Percentiles rank a stretch among this genome's conserved stretches.
Conservation (phyloP, 2,329 filamentous ascomycete species). For the Penicillium fuscoglaucum region DNA sequence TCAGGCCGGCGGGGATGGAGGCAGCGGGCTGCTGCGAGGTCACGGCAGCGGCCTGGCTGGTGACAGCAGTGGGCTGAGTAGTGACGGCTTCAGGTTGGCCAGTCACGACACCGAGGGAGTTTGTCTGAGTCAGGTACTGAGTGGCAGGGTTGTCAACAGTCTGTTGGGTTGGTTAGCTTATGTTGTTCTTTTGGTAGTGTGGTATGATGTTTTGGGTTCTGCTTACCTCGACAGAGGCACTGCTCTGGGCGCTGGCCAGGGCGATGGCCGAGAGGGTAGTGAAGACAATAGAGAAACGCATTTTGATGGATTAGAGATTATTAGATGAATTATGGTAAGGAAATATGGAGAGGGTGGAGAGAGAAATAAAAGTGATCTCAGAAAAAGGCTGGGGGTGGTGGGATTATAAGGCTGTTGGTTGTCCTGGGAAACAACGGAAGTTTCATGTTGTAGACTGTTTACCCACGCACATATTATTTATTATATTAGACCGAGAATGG, state of each 20-base stretch:
- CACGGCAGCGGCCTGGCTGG: slow-evolving; percentile 32
- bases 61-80: slow-evolving; percentile 34
- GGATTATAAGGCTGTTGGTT: slow-evolving; percentile 10
- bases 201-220: neutral
- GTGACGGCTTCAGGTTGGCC: slow-evolving; percentile 45
- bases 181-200: neutral
- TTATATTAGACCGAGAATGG: neutral
- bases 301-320: slow-evolving; percentile 34
- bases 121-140: slow-evolving; percentile 49
- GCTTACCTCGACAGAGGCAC: slow-evolving; percentile 24
- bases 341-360: slow-evolving; percentile 8
- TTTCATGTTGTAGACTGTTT: slow-evolving; percentile 7
- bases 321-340: slow-evolving; percentile 1
- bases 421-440: slow-evolving; percentile 12
- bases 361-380: neutral
- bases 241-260: slow-evolving; percentile 45
- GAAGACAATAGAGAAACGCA: slow-evolving; percentile 50
- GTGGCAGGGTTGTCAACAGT: slow-evolving; percentile 42
- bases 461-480: neutral
- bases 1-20: slow-evolving; percentile 46
- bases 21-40: slow-evolving; percentile 39
- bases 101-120: slow-evolving; percentile 53
- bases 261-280: slow-evolving; percentile 47
- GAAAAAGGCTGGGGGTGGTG: neutral
- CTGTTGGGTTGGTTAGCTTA: slow-evolving; percentile 28